Evolutionary conservation across 2,329 filamentous ascomycete genomes (phyloP).

Genomic region (Xylariales sp.): DNA sequence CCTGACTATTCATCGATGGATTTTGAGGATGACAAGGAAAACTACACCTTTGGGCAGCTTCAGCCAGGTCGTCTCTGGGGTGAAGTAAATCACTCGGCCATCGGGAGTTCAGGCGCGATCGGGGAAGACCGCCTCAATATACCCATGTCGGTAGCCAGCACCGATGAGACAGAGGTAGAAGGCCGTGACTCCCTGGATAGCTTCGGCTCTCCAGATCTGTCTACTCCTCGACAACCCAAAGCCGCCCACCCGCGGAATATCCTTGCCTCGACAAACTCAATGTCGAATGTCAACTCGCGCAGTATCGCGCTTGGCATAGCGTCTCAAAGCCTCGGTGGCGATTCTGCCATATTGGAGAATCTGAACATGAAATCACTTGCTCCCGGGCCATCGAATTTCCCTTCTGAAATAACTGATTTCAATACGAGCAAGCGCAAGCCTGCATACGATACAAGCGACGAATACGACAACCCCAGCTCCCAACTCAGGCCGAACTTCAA

Average conservation of each 20-base stretch:
- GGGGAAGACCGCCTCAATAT: conserved; percentile 45
- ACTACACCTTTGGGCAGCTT: conserved; percentile 60
- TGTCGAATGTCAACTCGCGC: conserved; percentile 16
- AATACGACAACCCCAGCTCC: conserved; percentile 31
- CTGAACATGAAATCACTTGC: conserved; percentile 37
- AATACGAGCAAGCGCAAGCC: conserved; percentile 54
- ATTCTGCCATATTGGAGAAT: conserved; percentile 39
- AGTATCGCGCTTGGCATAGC: conserved; percentile 23
- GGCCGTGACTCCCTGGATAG: conserved; percentile 40
- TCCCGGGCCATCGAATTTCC: conserved; percentile 14
- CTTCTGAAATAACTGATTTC: conserved; percentile 26
- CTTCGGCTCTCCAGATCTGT: conserved; percentile 40
- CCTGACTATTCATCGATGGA: conserved; percentile 36
- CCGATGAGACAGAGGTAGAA: conserved; percentile 30
- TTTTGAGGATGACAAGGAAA: conserved; percentile 79
- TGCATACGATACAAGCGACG: conserved; percentile 46
- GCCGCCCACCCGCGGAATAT: conserved; percentile 14
- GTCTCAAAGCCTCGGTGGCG: conserved; percentile 52
- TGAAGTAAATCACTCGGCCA: conserved; percentile 48
- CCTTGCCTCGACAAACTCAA: conserved; percentile 6
- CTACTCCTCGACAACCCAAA: conserved; percentile 25
- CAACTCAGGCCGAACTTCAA: conserved; percentile 48
- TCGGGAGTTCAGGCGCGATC: conserved; percentile 50
- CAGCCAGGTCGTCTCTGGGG: conserved; percentile 45
- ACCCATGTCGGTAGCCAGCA: conserved; percentile 28